phyloP scores from a whole-genome alignment of 108 stramenopile genomes.

The Cafeteria roenbergensis region DNA sequence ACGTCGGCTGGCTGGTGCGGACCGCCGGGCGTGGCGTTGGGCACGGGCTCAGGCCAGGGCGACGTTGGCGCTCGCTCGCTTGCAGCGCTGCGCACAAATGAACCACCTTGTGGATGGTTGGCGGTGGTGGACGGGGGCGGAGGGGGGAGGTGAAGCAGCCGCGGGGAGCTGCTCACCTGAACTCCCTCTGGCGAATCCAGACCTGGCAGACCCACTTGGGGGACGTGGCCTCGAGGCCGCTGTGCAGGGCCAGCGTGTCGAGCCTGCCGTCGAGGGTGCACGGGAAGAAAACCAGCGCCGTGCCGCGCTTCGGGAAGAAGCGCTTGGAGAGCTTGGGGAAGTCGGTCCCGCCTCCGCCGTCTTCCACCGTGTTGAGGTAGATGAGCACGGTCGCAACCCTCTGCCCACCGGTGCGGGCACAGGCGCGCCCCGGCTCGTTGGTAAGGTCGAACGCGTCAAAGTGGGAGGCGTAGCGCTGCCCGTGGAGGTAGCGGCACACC shows the following conservation, averaged over 20 bases:
- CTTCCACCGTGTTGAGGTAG: constrained; percentile 76
- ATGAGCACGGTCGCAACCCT: constrained; percentile 75
- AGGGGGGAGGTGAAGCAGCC: no score
- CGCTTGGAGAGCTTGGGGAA: constrained; percentile 68
- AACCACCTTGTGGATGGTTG: no score
- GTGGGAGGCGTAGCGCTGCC: constrained; percentile 64
- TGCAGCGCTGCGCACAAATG: no score
- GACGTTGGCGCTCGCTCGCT: no score
- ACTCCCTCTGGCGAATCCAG: constrained; percentile 75
- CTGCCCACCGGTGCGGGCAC: constrained; percentile 76
- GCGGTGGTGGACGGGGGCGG: no score
- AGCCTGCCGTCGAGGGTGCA: constrained; percentile 70
- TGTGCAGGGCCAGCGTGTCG: constrained; percentile 73
- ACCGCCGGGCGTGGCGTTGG: no score
- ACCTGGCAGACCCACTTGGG: constrained; percentile 89
- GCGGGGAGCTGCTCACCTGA: no score
- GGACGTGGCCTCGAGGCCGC: constrained; percentile 68
- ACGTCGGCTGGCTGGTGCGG: no score
- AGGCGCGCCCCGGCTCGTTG: constrained; percentile 60
- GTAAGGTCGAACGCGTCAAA: constrained; percentile 74
- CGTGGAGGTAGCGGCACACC: constrained; percentile 67
- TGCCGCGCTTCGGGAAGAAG: constrained; percentile 59
- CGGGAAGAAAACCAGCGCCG: constrained; percentile 87
- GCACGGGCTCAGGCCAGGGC: no score
- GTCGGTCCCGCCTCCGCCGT: constrained; percentile 70